A percentile compares a stretch with the other conserved stretches of the same genome.
Evolutionary conservation across 2,329 filamentous ascomycete genomes (phyloP).

Genomic region (Albophoma yamanashiensis): DNA sequence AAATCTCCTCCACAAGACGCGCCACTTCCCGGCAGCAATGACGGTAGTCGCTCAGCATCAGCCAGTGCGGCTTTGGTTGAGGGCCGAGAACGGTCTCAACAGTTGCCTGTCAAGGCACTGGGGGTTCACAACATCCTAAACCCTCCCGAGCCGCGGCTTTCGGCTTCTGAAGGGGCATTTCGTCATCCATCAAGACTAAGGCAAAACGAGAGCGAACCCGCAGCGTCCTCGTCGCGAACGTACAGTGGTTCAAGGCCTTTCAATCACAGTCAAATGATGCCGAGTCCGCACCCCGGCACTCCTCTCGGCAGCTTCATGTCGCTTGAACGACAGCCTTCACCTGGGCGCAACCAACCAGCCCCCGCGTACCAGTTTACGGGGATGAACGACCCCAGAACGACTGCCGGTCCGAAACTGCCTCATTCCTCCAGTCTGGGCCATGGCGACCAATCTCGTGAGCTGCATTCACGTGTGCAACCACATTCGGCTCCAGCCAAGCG

Average conservation of each 20-base stretch:
- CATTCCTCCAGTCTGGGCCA: conserved; percentile 18
- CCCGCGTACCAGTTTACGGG: conserved; percentile 19
- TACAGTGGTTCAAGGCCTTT: conserved; percentile 13
- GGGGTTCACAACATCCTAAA: conserved; percentile 29
- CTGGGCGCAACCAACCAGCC: conserved; percentile 21
- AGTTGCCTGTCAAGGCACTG: conserved; percentile 14
- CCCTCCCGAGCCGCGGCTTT: conserved; percentile 18
- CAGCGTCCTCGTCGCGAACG: conserved; percentile 9
- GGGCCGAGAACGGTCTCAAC: conserved; percentile 12
- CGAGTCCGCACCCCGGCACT: conserved; percentile 22
- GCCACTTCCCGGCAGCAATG: conserved; percentile 9
- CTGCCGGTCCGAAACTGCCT: conserved; percentile 19
- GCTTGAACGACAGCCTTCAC: conserved; percentile 14
- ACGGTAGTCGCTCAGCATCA: conserved; percentile 12
- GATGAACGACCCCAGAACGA: conserved; percentile 16
- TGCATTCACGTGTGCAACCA: conserved; percentile 11
- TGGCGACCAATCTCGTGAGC: conserved; percentile 9
- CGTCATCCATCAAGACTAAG: conserved; percentile 2
- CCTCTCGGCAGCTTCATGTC: conserved; percentile 16
- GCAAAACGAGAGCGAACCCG: conserved; percentile 9
- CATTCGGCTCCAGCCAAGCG: conserved; percentile 19
- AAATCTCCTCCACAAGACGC: conserved; percentile 12
- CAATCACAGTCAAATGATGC: conserved; percentile 15
- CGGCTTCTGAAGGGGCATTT: conserved; percentile 8
- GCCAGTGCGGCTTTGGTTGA: conserved; percentile 11